Evolutionary conservation across 495 filamentous ascomycete genomes (phyloP).

Genomic region (Penicillium cinerascens): DNA sequence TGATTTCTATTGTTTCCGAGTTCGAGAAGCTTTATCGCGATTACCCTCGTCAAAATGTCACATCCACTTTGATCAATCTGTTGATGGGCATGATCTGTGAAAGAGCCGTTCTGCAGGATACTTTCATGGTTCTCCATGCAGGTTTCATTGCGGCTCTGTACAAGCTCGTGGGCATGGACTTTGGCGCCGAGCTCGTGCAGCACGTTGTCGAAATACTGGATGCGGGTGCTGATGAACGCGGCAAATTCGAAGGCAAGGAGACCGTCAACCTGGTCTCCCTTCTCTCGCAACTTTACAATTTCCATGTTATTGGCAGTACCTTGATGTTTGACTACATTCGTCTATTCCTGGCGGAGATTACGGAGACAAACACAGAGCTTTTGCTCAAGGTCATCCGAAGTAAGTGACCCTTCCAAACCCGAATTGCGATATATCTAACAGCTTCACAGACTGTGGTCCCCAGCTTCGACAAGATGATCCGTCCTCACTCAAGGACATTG

Average conservation of each 20-base stretch:
- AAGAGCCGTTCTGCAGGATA: constrained; percentile 70
- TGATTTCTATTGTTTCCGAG: constrained; percentile 74
- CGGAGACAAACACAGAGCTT: constrained; percentile 88
- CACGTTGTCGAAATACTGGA: constrained; percentile 68
- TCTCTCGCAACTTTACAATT: constrained; percentile 84
- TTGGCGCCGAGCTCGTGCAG: constrained; percentile 81
- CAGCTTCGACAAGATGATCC: constrained; percentile 90
- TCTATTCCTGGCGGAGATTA: constrained; percentile 67
- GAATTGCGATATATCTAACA: constrained; percentile 2
- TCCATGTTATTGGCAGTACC: constrained; percentile 78
- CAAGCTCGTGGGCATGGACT: constrained; percentile 79
- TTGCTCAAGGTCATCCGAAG: constrained; percentile 79
- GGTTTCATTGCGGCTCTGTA: constrained; percentile 87
- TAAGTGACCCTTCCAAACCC: constrained; percentile 23
- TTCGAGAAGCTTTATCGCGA: constrained; percentile 78
- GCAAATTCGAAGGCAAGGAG: constrained; percentile 59
- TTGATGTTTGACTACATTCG: constrained; percentile 89
- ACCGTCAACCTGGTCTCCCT: constrained; percentile 76
- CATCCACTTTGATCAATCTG: constrained; percentile 68
- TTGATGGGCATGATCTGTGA: constrained; percentile 75
- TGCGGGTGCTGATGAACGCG: constrained; percentile 34
- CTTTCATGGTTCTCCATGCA: constrained; percentile 84
- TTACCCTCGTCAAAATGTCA: constrained; percentile 79
- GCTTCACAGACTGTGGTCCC: constrained; percentile 56
- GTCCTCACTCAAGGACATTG: constrained; percentile 85